phyloP scores from a whole-genome alignment of 2,329 filamentous ascomycete genomes.

The Penicillium oxalicum region DNA sequence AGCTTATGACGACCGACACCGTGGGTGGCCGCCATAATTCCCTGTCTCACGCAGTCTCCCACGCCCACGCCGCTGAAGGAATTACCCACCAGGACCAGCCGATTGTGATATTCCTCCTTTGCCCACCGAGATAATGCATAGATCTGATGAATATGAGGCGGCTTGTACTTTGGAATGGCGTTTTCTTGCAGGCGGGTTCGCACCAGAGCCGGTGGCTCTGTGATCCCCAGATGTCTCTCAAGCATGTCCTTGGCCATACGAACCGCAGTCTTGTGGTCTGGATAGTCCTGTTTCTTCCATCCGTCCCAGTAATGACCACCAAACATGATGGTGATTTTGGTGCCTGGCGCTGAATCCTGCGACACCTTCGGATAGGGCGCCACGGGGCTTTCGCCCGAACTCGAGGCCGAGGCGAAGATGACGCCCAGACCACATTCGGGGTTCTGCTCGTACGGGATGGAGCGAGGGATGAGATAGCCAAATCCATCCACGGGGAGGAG shows the following conservation, averaged over 20 bases:
- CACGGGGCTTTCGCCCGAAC: constrained; percentile 40
- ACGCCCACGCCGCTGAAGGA: constrained; percentile 49
- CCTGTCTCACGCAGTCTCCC: constrained; percentile 52
- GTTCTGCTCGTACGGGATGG: constrained; percentile 64
- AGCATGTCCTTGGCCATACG: constrained; percentile 65
- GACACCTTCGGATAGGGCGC: background rate
- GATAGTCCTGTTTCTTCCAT: constrained; percentile 49
- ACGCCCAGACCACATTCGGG: constrained; percentile 82
- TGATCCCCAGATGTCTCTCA: constrained; percentile 67
- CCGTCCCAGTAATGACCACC: constrained; percentile 88
- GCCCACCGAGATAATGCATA: constrained; percentile 52
- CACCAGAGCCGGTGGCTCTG: constrained; percentile 54
- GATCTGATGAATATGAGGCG: constrained; percentile 67
- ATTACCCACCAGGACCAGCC: constrained; percentile 57
- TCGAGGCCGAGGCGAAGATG: constrained; percentile 75
- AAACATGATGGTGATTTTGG: constrained; percentile 89
- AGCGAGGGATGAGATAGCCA: constrained; percentile 83
- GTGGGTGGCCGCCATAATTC: constrained; percentile 47
- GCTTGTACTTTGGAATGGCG: constrained; percentile 85
- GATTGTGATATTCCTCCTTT: constrained; percentile 51
- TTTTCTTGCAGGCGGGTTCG: constrained; percentile 58
- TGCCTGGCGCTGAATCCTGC: constrained; percentile 55
- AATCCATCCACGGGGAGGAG: constrained; percentile 68
- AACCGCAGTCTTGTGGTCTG: constrained; percentile 60
- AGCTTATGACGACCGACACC: constrained; percentile 33